Evolutionary conservation across 768 basidiomycete species (phyloP).

Genomic region (Boletus huronensis): DNA sequence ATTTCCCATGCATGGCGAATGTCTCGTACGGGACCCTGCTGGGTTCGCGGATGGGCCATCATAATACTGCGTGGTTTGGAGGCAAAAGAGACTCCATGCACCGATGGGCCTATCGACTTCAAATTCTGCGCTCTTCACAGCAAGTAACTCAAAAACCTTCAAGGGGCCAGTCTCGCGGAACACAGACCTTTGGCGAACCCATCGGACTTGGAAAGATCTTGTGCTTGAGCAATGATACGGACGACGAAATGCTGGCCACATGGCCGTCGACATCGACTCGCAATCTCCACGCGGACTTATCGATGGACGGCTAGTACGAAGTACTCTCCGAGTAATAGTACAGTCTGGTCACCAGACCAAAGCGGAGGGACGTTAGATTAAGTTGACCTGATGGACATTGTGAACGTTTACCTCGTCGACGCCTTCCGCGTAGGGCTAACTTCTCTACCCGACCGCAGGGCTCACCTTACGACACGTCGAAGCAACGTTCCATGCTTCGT

Average conservation of each 20-base stretch:
- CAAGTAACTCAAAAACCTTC: background rate
- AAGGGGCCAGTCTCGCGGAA: background rate
- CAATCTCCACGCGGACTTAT: background rate
- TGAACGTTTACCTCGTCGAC: background rate
- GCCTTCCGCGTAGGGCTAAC: background rate
- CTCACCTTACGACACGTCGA: background rate
- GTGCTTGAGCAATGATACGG: background rate
- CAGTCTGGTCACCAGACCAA: background rate
- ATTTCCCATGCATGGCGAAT: background rate
- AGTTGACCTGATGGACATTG: background rate
- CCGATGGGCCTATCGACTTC: background rate
- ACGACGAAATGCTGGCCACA: background rate
- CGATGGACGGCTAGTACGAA: background rate
- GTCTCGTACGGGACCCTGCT: background rate
- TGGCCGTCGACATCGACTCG: background rate
- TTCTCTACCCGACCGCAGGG: background rate
- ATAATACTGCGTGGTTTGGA: background rate
- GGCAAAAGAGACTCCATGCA: background rate
- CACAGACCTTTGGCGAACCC: background rate
- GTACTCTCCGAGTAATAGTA: background rate
- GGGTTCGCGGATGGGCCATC: background rate
- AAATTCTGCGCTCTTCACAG: background rate
- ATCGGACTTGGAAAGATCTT: background rate
- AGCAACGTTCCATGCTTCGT: conserved; percentile 1
- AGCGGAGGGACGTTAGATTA: background rate